phyloP scores from a whole-genome alignment of 2,329 filamentous ascomycete genomes.

The Botrytis tulipae region DNA sequence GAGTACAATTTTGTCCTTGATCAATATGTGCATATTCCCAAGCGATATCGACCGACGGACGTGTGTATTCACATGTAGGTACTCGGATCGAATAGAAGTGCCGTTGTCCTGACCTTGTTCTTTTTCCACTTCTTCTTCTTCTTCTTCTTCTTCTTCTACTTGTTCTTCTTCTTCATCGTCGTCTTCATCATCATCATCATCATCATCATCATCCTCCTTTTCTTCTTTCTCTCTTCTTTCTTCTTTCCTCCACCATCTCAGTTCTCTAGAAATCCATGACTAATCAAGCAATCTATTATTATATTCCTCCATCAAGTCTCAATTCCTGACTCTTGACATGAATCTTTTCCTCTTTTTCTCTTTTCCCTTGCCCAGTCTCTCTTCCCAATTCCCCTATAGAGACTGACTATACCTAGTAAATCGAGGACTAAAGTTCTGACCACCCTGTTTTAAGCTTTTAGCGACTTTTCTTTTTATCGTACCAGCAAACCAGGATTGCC shows the following conservation, averaged over 20 bases:
- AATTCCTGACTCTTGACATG: neutral
- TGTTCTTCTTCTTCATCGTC: neutral
- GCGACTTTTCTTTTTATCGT: neutral
- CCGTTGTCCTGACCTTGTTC: neutral
- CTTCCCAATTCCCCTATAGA: neutral
- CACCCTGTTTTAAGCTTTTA: constrained; percentile 16
- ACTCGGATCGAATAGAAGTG: neutral
- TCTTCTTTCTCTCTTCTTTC: neutral
- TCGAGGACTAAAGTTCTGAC: constrained; percentile 11
- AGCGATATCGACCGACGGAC: neutral
- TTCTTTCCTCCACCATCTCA: neutral
- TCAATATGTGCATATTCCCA: neutral
- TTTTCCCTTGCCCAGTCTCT: neutral
- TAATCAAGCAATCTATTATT: neutral
- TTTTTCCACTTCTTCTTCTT: neutral
- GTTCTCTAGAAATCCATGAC: neutral
- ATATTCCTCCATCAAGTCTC: neutral
- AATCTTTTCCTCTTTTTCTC: neutral
- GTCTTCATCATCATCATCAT: neutral
- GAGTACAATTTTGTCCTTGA: neutral
- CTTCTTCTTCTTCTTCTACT: neutral
- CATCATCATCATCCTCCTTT: neutral
- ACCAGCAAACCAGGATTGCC: neutral
- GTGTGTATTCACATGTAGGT: neutral
- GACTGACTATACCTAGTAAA: neutral